Conservation (phyloP, 345 rosid genomes). For the Litchi chinensis region DNA sequence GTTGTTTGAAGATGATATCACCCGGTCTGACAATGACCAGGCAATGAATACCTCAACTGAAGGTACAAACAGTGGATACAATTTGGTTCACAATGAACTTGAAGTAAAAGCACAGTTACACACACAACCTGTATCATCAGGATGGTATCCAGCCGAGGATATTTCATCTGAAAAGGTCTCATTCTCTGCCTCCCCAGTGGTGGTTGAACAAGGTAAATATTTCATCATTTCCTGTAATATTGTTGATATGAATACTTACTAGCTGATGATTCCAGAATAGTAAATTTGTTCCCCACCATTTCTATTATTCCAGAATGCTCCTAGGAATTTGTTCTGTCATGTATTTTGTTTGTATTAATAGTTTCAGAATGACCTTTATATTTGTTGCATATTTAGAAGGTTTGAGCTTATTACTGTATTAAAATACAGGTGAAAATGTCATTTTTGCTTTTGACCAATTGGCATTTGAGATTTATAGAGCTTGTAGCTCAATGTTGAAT, state of each 20-base stretch:
- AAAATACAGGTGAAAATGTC: slow-evolving; percentile 21
- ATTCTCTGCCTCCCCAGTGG: slow-evolving; percentile 11
- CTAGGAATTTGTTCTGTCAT: background rate
- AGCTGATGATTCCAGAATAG: background rate
- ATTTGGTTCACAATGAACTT: slow-evolving; percentile 19
- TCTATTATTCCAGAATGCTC: slow-evolving; percentile 2
- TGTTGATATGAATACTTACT: background rate
- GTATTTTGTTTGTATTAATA: background rate
- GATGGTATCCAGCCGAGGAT: slow-evolving; percentile 15
- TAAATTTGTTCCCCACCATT: background rate
- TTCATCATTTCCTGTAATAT: background rate
- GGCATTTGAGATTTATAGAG: background rate
- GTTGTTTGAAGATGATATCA: slow-evolving; percentile 67
- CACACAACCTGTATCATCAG: slow-evolving; percentile 20
- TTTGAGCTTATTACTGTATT: background rate
- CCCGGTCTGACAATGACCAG: slow-evolving; percentile 47
- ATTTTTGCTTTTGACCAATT: slow-evolving; percentile 13
- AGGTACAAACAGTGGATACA: slow-evolving; percentile 25
- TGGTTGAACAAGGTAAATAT: slow-evolving; percentile 39
- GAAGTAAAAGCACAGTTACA: slow-evolving; percentile 30
- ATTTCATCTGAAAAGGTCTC: slow-evolving; percentile 21
- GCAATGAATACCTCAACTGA: slow-evolving; percentile 29
- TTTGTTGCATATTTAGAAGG: background rate
- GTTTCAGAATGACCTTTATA: background rate
- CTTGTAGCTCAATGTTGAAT: too few relatives aligned